Evolutionary conservation across 2,329 filamentous ascomycete genomes (phyloP), one percentile per base, ranked within the genome.

Genomic region (Magnaporthiopsis incrustans): DNA sequence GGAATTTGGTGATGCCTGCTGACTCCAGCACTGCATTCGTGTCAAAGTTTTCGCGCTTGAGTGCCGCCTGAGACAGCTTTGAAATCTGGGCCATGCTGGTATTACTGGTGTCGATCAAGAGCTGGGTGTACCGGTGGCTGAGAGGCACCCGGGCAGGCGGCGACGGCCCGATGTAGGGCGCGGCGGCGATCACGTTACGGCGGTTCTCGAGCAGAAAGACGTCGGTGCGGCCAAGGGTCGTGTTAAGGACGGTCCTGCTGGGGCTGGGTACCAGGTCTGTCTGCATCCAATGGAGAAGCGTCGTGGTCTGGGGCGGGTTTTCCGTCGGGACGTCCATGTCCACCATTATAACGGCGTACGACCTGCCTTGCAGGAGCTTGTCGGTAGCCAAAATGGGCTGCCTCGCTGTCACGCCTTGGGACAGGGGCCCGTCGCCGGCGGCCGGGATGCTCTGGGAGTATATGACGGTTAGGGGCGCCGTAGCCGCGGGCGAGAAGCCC

Each of bases 301-400:
- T 79, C 64, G 68, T 70, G 12, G 76, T 78, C 59, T 69, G 61
- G 1, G 74, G 68, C 3, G 76, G 73, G 58, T 59, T 73, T 65
- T 72, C 75, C 10, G 56, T 33, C 59, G 77, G 81, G 72, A 77
- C 83, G 67, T 81, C 81, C 7, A 82, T 73, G 65, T 79, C 77
- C 60, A 79, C 71, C 77, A 79, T 79, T 65, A 79, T 63, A 38
- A 79, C 70, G 18, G 76, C 74, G 67, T 76, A 79, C 4, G 76
- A 77, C 62, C 73, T 73, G 61, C 78, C 78, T 25, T 70, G 72
- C n/a, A 80, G 71, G 60, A 70, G 71, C 66, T 71, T 70, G 57
- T 69, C 67, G 10, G 77, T 78, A 27, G 64, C 67, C 64, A 69
- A 57, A 38, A 61, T 59, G 10, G 67, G 67, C 33, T 65, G 65